Base-by-base conservation (phyloP, 2,329 filamentous ascomycete species). In the Colletotrichum simmondsii region DNA sequence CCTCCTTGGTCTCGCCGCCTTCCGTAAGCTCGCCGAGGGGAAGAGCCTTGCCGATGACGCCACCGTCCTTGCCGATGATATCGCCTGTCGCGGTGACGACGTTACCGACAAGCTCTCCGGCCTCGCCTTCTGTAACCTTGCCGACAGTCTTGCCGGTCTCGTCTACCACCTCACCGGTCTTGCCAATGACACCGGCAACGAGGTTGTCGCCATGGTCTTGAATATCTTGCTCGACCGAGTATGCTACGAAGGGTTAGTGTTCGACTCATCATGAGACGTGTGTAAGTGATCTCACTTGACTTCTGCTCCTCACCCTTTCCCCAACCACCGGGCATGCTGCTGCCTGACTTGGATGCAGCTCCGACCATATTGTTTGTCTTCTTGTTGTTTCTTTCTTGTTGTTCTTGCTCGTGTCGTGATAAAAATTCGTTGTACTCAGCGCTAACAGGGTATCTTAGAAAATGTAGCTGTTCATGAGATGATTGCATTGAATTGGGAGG, bases 131-230 rank as follows among this genome's bases (percentile, higher is more conserved):
- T 64, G 80, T 79, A 68, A 87, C 79, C 72, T 79, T 84, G 66
- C 85, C 85, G 54, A 87, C 77, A 10, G 79, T 80, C 64, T 86
- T 85, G 64, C 85, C 86, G 12, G 83, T 76, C 12, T 83, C 78
- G 69, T 87, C 85, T 49, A 87, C 78, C 22, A 87, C 83, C 19
- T 86, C 84, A 19, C 86, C 86, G 26, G 79, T 76, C 72, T 86
- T 83, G 77, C 83, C 85, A 64, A 87, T 85, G 61, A 83, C 79
- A 46, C 84, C 82, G 22, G 82, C 83, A 58, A 81, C 81, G 14
- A 85, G 83, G 64, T 82, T 77, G 35, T 82, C 81, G 54, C 56
- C 76, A 64, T 53, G 81, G 79, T 72, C 78, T 26, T 73, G 53
- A 12, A 71, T 69, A 12, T 75, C 73, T 46, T 58, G 59, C 42